phyloP scores from a whole-genome alignment of 1,139 yeast genomes.

The Hyphopichia khmerensis region DNA sequence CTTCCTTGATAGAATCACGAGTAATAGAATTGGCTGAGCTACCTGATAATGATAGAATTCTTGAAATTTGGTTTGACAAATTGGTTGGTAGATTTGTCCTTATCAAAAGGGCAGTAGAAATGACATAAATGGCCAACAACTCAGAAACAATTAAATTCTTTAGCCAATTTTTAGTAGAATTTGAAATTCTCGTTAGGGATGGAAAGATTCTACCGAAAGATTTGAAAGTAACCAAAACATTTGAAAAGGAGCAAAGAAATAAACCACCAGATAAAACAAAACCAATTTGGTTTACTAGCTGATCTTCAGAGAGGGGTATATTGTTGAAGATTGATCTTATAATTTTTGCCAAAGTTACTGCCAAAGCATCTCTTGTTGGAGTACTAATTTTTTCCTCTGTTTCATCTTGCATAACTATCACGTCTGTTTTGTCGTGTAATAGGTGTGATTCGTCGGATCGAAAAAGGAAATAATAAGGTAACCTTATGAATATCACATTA shows the following conservation, averaged over 20 bases:
- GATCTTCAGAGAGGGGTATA: constrained; percentile 43
- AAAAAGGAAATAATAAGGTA: constrained; percentile 28
- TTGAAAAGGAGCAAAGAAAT: constrained; percentile 67
- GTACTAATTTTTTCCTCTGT: constrained; percentile 15
- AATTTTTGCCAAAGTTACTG: constrained; percentile 63
- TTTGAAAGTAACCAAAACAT: constrained; percentile 53
- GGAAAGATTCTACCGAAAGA: constrained; percentile 38
- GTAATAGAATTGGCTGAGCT: constrained; percentile 20
- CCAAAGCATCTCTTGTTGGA: constrained; percentile 54
- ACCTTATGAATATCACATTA: constrained; percentile 41
- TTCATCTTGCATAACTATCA: constrained; percentile 4
- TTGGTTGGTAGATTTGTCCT: constrained; percentile 72
- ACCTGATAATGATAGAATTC: constrained; percentile 40
- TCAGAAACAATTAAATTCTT: constrained; percentile 60
- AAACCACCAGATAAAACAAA: constrained; percentile 63
- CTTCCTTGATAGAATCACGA: constrained; percentile 35
- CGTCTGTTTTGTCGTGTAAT: constrained; percentile 5
- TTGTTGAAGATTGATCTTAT: constrained; percentile 24
- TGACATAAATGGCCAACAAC: constrained; percentile 72
- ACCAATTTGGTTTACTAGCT: constrained; percentile 63
- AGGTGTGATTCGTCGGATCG: constrained; percentile 2
- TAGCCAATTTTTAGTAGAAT: constrained; percentile 31
- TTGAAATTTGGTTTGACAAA: constrained; percentile 51
- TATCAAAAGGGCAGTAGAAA: constrained; percentile 76
- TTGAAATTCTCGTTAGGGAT: constrained; percentile 20